phyloP scores from a whole-genome alignment of 805 yeast genomes.

The Wickerhamiella alocasiicola region DNA sequence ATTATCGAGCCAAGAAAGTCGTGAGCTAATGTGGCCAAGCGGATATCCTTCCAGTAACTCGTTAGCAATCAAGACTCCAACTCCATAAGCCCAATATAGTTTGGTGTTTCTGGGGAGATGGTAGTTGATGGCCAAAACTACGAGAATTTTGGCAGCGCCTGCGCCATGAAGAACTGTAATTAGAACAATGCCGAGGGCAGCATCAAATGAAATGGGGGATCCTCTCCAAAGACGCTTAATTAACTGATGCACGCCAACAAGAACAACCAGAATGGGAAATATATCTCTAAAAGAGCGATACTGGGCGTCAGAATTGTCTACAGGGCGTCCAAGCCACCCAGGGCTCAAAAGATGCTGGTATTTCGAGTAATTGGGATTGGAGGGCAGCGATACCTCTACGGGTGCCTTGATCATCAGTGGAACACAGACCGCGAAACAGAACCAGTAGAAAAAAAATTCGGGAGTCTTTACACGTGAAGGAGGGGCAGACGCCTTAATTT shows the following conservation, averaged over 20 bases:
- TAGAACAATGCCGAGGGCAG: constrained; percentile 56
- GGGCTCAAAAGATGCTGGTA: constrained; percentile 49
- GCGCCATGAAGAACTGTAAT: constrained; percentile 70
- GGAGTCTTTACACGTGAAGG: constrained; percentile 57
- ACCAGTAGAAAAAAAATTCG: constrained; percentile 61
- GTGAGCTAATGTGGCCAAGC: constrained; percentile 33
- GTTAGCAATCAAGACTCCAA: constrained; percentile 66
- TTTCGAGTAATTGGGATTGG: constrained; percentile 55
- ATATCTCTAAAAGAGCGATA: constrained; percentile 80
- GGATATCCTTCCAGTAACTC: constrained; percentile 48
- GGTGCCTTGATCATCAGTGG: constrained; percentile 79
- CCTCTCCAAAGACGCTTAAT: constrained; percentile 31
- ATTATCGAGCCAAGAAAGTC: constrained; percentile 44
- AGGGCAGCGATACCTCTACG: constrained; percentile 41
- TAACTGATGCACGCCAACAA: constrained; percentile 42
- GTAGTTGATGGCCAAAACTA: constrained; percentile 46
- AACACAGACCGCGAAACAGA: constrained; percentile 53
- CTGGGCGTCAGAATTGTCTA: constrained; percentile 82
- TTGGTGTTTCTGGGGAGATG: constrained; percentile 30
- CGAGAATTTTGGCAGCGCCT: constrained; percentile 47
- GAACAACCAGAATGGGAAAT: constrained; percentile 45
- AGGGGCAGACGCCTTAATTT: constrained; percentile 22
- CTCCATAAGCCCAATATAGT: constrained; percentile 58
- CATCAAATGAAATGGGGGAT: constrained; percentile 50
- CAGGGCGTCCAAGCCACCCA: constrained; percentile 80